Conservation (phyloP, 2,329 filamentous ascomycete genomes). For the Fusarium hainanense region DNA sequence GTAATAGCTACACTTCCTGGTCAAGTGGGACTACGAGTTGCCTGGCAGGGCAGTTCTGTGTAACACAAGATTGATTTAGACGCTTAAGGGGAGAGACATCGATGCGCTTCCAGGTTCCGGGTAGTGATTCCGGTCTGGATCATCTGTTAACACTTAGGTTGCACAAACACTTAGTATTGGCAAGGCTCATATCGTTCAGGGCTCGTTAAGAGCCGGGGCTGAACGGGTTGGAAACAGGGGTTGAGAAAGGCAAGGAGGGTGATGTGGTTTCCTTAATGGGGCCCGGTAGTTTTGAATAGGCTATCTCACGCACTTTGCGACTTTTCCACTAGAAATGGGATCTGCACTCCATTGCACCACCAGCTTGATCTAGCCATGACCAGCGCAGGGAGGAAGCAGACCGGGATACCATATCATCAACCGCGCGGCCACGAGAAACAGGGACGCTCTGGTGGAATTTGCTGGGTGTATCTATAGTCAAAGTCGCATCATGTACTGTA, state of each 20-base stretch:
- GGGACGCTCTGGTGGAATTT: background rate
- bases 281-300: background rate
- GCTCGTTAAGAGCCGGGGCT: background rate
- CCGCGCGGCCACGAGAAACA: background rate
- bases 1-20: background rate
- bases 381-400: background rate
- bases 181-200: background rate
- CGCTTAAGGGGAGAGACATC: background rate
- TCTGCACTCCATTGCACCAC: background rate
- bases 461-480: background rate
- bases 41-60: background rate
- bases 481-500: background rate
- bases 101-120: background rate
- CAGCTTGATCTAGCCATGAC: background rate
- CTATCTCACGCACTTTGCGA: background rate
- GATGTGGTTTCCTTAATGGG: background rate
- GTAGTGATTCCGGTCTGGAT: background rate
- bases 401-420: background rate
- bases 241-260: background rate
- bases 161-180: slow-evolving; percentile 7
- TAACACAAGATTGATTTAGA: background rate
- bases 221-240: background rate
- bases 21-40: background rate
- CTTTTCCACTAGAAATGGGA: background rate
- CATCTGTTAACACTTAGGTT: slow-evolving; percentile 19